phyloP scores from a whole-genome alignment of 202 grass and related monocot genomes.

The Saccharum hybrid region DNA sequence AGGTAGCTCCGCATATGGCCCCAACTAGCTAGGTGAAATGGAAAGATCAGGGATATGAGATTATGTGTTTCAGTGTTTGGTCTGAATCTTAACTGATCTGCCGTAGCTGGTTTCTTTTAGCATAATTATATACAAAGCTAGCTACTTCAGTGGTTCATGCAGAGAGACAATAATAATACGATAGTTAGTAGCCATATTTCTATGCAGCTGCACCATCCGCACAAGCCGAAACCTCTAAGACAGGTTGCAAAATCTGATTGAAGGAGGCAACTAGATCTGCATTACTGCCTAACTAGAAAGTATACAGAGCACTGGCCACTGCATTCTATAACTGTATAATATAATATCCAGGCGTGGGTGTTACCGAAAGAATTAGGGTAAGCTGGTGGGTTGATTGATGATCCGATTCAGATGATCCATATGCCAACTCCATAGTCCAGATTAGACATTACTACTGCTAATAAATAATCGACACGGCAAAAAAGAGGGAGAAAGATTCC shows the following conservation, averaged over 20 bases:
- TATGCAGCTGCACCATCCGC: constrained; percentile 38
- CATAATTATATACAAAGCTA: no score
- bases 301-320: not conserved
- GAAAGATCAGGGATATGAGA: no score
- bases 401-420: not conserved
- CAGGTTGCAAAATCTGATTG: constrained; percentile 19
- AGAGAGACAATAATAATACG: not conserved
- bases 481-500: not conserved
- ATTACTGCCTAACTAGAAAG: constrained; percentile 25
- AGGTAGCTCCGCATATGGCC: no score
- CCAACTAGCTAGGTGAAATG: no score
- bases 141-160: not conserved
- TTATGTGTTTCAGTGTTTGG: no score
- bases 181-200: not conserved
- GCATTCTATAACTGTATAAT: not conserved
- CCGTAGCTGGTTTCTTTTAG: no score
- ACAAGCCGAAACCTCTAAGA: not conserved
- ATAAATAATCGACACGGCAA: not conserved
- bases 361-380: not conserved
- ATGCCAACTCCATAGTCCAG: constrained; percentile 13
- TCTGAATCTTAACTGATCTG: no score
- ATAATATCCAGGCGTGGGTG: not conserved
- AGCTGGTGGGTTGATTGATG: not conserved
- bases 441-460: constrained; percentile 5
- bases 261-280: not conserved